Evolutionary conservation across 164 flowering plant species (phyloP).

Genomic region (Magnolia sinica): DNA sequence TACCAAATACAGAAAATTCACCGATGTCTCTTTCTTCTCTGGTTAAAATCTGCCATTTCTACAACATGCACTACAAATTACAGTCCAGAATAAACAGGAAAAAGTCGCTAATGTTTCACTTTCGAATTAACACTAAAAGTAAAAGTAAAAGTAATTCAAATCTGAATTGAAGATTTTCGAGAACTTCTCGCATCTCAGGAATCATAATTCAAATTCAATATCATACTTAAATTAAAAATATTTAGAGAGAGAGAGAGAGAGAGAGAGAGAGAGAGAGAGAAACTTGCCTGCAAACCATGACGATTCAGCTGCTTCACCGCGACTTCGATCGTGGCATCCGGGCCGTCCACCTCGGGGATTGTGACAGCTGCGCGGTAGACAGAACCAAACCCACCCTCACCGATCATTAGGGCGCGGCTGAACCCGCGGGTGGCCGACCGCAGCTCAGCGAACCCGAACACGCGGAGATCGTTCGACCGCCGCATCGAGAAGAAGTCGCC

Average conservation of each 20-base stretch:
- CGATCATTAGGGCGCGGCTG: conserved; percentile 61
- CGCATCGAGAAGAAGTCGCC: conserved; percentile 25
- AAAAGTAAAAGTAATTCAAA: too few species aligned
- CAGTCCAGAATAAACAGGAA: too few species aligned
- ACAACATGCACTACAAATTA: too few species aligned
- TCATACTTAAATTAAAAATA: too few species aligned
- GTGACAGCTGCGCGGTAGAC: conserved; percentile 68
- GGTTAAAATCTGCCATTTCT: too few species aligned
- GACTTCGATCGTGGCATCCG: conserved; percentile 47
- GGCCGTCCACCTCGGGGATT: conserved; percentile 21
- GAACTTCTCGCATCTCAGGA: too few species aligned
- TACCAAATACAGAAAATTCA: too few species aligned
- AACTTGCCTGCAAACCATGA: conserved; percentile 80
- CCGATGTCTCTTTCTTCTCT: too few species aligned
- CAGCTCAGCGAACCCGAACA: conserved; percentile 63
- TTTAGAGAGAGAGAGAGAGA: neutral
- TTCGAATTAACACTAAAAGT: too few species aligned
- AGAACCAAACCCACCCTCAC: conserved; percentile 94
- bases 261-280: neutral
- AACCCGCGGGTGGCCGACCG: conserved; percentile 82
- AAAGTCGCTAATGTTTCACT: too few species aligned
- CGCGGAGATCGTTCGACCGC: conserved; percentile 58
- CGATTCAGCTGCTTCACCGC: conserved; percentile 87
- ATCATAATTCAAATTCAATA: too few species aligned
- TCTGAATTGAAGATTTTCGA: too few species aligned